Conservation (phyloP, 1,139 yeast genomes). For the Arxiozyma heterogenica region DNA sequence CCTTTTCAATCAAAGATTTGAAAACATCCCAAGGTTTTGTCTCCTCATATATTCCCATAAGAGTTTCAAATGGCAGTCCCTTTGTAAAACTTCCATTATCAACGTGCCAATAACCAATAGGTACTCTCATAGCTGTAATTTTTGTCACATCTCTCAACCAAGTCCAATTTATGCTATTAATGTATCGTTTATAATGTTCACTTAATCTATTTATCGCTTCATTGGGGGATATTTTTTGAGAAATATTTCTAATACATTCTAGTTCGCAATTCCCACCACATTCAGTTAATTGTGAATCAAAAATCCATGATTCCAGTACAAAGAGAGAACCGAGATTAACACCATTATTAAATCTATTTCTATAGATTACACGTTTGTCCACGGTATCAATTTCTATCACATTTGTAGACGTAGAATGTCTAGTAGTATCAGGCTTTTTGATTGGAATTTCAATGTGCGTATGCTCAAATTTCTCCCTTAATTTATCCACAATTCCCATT, state of each 20-base stretch:
- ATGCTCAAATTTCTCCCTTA: conserved; percentile 5
- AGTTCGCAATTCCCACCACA: conserved; percentile 52
- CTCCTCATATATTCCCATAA: conserved; percentile 48
- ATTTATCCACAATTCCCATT: conserved; percentile 5
- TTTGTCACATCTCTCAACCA: conserved; percentile 53
- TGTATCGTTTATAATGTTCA: conserved; percentile 59
- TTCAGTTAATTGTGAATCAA: conserved; percentile 46
- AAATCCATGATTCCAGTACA: conserved; percentile 71
- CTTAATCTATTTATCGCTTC: conserved; percentile 51
- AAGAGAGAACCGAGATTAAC: conserved; percentile 83
- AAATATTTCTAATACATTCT: conserved; percentile 52
- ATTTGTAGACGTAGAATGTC: not conserved
- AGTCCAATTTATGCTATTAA: conserved; percentile 58
- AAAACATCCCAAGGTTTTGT: conserved; percentile 55
- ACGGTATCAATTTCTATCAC: not conserved
- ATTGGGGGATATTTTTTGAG: conserved; percentile 43
- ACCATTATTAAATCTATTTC: conserved; percentile 65
- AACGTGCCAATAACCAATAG: conserved; percentile 87
- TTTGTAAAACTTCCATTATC: conserved; percentile 49
- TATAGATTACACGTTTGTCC: conserved; percentile 46
- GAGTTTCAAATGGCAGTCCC: conserved; percentile 49
- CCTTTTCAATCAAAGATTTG: conserved; percentile 24
- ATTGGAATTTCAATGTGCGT: not conserved
- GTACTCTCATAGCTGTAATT: conserved; percentile 72
- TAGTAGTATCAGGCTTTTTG: not conserved